Base-by-base conservation (phyloP, 768 basidiomycete species). In the Pleurotus tuoliensis region DNA sequence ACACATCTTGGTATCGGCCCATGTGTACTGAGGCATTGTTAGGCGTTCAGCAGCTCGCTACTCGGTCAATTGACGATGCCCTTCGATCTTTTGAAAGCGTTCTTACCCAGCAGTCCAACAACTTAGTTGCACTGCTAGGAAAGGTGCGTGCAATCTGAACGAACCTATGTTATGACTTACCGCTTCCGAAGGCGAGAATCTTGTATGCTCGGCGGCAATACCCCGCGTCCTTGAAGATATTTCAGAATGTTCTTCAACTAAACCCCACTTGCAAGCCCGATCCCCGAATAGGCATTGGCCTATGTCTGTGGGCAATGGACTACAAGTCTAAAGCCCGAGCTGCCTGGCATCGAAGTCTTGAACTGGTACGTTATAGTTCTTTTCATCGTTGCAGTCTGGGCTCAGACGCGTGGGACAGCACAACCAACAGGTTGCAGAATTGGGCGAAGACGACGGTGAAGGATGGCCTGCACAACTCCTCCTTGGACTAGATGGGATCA, bases 221-320 rank as follows among this genome's bases (percentile, higher is more conserved):
- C 63, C 79, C 84, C 22, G 85, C 88, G 46, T 88, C 97, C 3
- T 79, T 99, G 24, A 87, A 88, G 60, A 65, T 87, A 4, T 98
- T 96, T 68, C 96, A 98, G 67, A 84, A 86, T 47, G 87, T 95
- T 7, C 77, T 98, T 9, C 76, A 81, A 27, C 79, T 90, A 41
- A 86, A 84, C 55, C 94, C 96, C 0, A 72, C 79, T 15, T 94
- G 91, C 71, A 73, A 79, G 22, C 97, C 96, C 0, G 96, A 99
- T 69, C 96, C 97, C 34, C 84, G 97, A 5, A 89, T 98, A 56
- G 97, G 97, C 15, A 92, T 98, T 40, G 97, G 97, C 7, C 73
- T 99, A 4, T 98, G 96, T 70, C 76, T 94, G 18, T 98, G 92
- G 93, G 84, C 90, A 3, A 76, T 97, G 73, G 90, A 90, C 57